Conservation (phyloP, 2,329 filamentous ascomycete species). For the Talaromyces sp. region DNA sequence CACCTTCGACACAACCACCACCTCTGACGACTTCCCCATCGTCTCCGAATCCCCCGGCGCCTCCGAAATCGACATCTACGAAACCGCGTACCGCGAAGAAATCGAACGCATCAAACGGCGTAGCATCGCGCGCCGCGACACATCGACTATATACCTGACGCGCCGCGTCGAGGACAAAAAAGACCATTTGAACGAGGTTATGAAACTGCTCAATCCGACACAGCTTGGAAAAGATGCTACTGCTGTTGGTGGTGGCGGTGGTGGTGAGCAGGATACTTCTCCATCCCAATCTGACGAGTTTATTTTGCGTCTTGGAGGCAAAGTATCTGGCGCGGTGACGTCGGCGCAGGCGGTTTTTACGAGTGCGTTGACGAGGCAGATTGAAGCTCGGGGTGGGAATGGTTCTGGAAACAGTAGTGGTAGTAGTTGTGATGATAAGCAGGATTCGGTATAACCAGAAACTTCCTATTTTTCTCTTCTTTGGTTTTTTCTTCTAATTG, state of each 20-base stretch:
- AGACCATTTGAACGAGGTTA: slow-evolving; percentile 20
- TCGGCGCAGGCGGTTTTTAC: slow-evolving; percentile 1
- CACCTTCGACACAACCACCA: slow-evolving; percentile 24
- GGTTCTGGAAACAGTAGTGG: neutral
- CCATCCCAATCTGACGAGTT: slow-evolving; percentile 7
- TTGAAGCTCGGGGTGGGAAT: neutral
- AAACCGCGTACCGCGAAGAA: slow-evolving; percentile 79
- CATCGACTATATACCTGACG: slow-evolving; percentile 50
- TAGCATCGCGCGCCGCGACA: slow-evolving; percentile 31
- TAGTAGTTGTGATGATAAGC: neutral
- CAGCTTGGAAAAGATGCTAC: neutral
- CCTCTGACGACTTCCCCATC: slow-evolving; percentile 34
- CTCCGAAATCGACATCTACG: slow-evolving; percentile 83
- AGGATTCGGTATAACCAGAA: neutral
- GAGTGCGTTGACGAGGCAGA: slow-evolving; percentile 3
- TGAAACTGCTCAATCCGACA: slow-evolving; percentile 23
- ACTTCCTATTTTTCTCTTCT: neutral
- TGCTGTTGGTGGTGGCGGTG: too few species aligned
- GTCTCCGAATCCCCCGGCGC: slow-evolving; percentile 81
- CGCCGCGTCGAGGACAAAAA: slow-evolving; percentile 44
- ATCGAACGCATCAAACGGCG: slow-evolving; percentile 62
- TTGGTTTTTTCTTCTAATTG: neutral
- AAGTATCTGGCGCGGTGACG: neutral
- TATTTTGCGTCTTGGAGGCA: slow-evolving; percentile 5
- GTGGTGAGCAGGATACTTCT: neutral